Conservation (phyloP, 2,329 filamentous ascomycete genomes). For the Trichoderma aggressivum region DNA sequence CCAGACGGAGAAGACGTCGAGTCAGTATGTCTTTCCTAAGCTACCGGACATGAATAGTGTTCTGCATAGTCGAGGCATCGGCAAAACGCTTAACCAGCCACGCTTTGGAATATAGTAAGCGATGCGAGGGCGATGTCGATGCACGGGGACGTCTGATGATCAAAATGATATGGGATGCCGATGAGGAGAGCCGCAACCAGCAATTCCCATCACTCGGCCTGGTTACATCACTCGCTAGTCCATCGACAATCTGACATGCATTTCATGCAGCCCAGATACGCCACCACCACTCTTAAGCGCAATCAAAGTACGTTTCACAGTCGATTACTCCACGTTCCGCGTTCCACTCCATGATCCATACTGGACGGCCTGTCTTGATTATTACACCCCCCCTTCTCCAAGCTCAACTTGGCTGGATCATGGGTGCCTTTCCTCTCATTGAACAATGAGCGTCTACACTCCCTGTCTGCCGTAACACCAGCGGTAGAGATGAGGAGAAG, state of each 20-base stretch:
- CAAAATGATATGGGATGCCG: not conserved
- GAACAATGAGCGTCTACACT: not conserved
- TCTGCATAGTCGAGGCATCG: not conserved
- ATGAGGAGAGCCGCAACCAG: not conserved
- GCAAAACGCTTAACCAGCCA: not conserved
- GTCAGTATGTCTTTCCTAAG: not conserved
- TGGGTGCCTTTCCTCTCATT: not conserved
- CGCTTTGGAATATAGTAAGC: not conserved
- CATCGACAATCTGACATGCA: constrained; percentile 17
- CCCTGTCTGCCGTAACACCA: not conserved
- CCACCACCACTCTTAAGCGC: not conserved
- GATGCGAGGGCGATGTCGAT: not conserved
- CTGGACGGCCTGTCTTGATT: not conserved
- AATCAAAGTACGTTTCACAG: not conserved
- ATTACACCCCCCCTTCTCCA: not conserved
- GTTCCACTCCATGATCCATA: not conserved
- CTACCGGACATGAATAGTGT: not conserved
- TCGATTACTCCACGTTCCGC: not conserved
- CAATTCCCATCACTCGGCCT: not conserved
- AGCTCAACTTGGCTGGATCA: not conserved
- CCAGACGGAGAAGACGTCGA: not conserved
- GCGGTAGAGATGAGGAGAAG: not conserved
- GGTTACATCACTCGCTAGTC: not conserved
- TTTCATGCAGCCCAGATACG: constrained; percentile 4
- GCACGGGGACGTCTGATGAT: constrained; percentile 1